These are phyloP conservation scores for Cyberlindnera japonica DNA, from an alignment of 805 yeast species.

Conservation along the genomic window DNA sequence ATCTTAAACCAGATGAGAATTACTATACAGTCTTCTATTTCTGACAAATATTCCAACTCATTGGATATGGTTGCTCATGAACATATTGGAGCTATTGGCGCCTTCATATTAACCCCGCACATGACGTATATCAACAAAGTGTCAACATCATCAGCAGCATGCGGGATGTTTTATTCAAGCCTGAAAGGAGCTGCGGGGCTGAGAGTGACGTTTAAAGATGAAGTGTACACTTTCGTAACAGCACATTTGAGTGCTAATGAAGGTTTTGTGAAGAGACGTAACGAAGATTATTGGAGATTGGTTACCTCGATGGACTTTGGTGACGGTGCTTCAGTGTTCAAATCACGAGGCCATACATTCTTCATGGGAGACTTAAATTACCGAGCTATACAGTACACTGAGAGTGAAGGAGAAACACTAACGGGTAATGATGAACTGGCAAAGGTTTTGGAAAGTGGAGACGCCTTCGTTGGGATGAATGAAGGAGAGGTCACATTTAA, in stretches of 20 bases:
- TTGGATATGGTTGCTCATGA: conserved; percentile 37
- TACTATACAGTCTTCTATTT: conserved; percentile 34
- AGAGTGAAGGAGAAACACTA: conserved; percentile 19
- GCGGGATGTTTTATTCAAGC: conserved; percentile 43
- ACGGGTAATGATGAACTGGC: conserved; percentile 36
- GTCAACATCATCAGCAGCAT: conserved; percentile 3
- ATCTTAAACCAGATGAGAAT: conserved; percentile 37
- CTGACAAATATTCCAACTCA: conserved; percentile 36
- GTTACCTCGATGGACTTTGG: conserved; percentile 54
- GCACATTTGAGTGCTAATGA: conserved; percentile 81
- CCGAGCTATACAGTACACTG: conserved; percentile 39
- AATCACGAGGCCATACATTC: conserved; percentile 56
- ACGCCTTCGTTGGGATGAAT: conserved; percentile 55
- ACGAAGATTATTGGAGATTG: conserved; percentile 46
- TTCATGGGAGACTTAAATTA: conserved; percentile 86
- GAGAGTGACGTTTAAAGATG: conserved; percentile 36
- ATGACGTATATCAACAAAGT: not conserved
- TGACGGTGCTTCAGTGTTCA: conserved; percentile 47
- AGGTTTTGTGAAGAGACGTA: conserved; percentile 54
- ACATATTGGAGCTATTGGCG: conserved; percentile 57
- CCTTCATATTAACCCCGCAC: conserved; percentile 42
- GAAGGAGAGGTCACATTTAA: conserved; percentile 64
- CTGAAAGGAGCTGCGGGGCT: conserved; percentile 74
- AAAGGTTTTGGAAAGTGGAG: conserved; percentile 32
- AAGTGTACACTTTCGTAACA: conserved; percentile 53